A percentile compares a stretch with the other conserved stretches of the same genome.
Conservation (phyloP, 2,329 filamentous ascomycete genomes). For the Trichoderma afroharzianum region DNA sequence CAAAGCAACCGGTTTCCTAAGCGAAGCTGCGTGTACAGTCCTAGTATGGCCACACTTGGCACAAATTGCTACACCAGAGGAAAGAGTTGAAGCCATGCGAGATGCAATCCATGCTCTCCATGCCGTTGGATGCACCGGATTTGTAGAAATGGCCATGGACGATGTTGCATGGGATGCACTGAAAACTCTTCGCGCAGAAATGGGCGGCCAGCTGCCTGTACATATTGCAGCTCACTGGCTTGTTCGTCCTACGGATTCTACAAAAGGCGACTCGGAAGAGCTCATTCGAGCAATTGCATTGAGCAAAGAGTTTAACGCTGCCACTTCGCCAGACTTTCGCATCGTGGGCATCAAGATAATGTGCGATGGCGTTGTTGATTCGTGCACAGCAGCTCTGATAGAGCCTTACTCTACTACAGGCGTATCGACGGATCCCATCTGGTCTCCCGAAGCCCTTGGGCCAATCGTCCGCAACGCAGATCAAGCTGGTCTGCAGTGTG, state of each 20-base stretch:
- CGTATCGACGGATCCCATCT: constrained; percentile 5
- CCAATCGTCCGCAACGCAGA: constrained; percentile 1
- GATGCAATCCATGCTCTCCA: not conserved
- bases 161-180: constrained; percentile 7
- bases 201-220: constrained; percentile 6
- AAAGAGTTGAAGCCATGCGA: not conserved
- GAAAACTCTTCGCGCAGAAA: not conserved
- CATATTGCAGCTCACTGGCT: constrained; percentile 13
- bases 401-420: constrained; percentile 9
- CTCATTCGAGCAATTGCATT: not conserved
- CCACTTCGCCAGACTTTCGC: not conserved
- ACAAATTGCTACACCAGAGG: not conserved
- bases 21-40: not conserved
- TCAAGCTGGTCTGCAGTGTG: constrained; percentile 2
- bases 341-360: constrained; percentile 13
- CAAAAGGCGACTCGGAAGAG: not conserved
- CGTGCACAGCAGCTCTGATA: constrained; percentile 7
- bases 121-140: constrained; percentile 5
- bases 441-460: not conserved
- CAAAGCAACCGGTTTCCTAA: not conserved
- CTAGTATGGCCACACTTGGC: constrained; percentile 7
- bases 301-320: not conserved
- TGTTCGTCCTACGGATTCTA: not conserved
- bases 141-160: constrained; percentile 13
- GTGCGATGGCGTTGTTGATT: constrained; percentile 10